These are phyloP conservation scores for Trametes polyzona DNA, from an alignment of 1,284 basidiomycete species.

Conservation along the genomic window DNA sequence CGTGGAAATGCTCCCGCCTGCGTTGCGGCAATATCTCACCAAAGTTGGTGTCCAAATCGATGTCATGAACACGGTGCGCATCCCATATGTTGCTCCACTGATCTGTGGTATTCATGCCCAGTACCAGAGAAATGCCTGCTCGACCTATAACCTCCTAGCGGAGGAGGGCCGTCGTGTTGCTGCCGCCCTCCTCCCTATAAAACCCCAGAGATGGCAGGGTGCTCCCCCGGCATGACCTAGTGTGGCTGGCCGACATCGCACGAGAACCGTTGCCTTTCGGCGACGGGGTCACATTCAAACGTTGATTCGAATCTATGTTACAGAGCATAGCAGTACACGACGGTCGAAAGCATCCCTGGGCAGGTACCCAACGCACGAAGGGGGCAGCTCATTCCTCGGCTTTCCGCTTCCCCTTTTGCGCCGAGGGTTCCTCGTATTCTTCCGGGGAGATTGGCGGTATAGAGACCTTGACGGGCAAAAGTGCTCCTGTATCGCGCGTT, in stretches of 20 bases:
- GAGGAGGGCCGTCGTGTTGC: conserved; percentile 94
- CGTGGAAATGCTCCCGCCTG: conserved; percentile 72
- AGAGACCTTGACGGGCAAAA: conserved; percentile 48
- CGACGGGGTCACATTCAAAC: too few relatives aligned
- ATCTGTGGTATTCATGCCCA: background rate
- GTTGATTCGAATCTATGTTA: too few relatives aligned
- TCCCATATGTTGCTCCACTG: background rate
- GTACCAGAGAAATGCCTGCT: conserved; percentile 86
- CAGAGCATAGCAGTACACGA: too few relatives aligned
- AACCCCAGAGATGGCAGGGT: conserved; percentile 47
- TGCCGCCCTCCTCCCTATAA: conserved; percentile 81
- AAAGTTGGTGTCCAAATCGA: conserved; percentile 88
- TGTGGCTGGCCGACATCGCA: too few relatives aligned
- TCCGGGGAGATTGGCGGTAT: conserved; percentile 46
- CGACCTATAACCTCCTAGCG: conserved; percentile 90
- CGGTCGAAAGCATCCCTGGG: background rate
- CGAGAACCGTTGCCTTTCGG: too few relatives aligned
- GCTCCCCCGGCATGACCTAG: conserved; percentile 18
- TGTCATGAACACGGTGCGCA: conserved; percentile 89
- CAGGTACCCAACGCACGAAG: too few relatives aligned
- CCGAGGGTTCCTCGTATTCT: conserved; percentile 45
- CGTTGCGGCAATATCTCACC: conserved; percentile 71
- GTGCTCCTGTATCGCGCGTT: conserved; percentile 37
- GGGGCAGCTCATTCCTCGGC: conserved; percentile 26
- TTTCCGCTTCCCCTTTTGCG: conserved; percentile 54